Conservation (phyloP, 768 basidiomycete species). For the Pisolithus microcarpus region DNA sequence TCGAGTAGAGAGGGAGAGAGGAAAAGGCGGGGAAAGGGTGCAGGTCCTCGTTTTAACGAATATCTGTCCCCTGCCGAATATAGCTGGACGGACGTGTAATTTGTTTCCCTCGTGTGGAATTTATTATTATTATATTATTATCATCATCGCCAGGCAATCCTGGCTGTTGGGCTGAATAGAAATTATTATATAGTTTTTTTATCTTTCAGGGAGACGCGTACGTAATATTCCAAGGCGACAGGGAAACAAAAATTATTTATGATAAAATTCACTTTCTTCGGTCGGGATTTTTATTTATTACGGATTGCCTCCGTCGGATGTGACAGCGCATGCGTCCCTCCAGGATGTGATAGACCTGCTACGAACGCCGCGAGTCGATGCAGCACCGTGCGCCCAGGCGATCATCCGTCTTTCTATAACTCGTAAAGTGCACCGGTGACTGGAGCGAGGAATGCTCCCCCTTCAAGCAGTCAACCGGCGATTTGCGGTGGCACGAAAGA, state of each 20-base stretch:
- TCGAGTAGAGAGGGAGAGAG: constrained; percentile 33
- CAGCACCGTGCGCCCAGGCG: too few relatives aligned
- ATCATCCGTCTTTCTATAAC: too few relatives aligned
- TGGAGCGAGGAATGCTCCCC: too few relatives aligned
- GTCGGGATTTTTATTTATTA: too few relatives aligned
- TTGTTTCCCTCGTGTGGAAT: constrained; percentile 67
- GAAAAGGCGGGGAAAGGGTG: constrained; percentile 59
- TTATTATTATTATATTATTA: constrained; percentile 42
- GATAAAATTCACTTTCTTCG: too few relatives aligned
- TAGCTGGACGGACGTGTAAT: constrained; percentile 50
- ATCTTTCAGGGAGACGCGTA: constrained; percentile 46
- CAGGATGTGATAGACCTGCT: background rate
- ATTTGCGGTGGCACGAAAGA: constrained; percentile 21
- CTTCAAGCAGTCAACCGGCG: constrained; percentile 17
- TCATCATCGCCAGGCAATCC: constrained; percentile 39
- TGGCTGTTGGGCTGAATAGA: constrained; percentile 34
- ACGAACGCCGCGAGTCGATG: background rate
- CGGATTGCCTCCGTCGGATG: constrained; percentile 13
- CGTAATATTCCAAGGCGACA: constrained; percentile 35
- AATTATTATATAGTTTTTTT: background rate
- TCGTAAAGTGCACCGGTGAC: too few relatives aligned
- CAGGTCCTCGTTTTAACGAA: constrained; percentile 67
- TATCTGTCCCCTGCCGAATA: constrained; percentile 61
- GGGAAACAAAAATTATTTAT: constrained; percentile 24
- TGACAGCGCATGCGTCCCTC: constrained; percentile 7